Evolutionary conservation across 2,329 filamentous ascomycete genomes (phyloP).

Genomic region (Xylariaceae sp.): DNA sequence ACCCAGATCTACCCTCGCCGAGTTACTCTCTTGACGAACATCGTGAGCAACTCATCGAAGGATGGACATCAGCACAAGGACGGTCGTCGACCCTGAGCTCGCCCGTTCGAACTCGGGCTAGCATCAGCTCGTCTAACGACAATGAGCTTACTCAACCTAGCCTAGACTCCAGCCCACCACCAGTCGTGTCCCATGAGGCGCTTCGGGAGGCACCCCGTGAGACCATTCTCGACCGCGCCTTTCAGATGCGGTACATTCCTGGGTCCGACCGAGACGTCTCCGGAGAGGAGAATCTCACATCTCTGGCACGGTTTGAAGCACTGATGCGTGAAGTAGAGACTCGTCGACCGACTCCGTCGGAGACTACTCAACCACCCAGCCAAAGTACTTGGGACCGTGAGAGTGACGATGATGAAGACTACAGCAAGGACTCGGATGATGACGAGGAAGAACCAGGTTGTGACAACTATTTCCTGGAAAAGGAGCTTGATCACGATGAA

Average conservation of each 20-base stretch:
- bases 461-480: conserved; percentile 36
- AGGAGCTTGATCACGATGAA: conserved; percentile 27
- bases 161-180: conserved; percentile 46
- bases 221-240: conserved; percentile 62
- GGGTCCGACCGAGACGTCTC: conserved; percentile 50
- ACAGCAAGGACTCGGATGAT: conserved; percentile 36
- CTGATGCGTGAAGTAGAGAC: conserved; percentile 58
- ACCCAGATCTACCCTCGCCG: conserved; percentile 53
- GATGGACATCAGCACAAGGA: conserved; percentile 56
- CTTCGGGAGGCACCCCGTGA: conserved; percentile 51
- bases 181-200: conserved; percentile 33
- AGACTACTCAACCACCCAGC: conserved; percentile 36
- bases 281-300: conserved; percentile 59
- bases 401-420: conserved; percentile 39
- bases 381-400: conserved; percentile 50
- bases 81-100: conserved; percentile 55
- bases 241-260: conserved; percentile 58
- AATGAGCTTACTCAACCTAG: conserved; percentile 36
- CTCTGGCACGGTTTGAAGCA: conserved; percentile 60
- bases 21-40: conserved; percentile 49
- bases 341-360: conserved; percentile 37
- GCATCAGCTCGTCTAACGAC: conserved; percentile 46
- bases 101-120: conserved; percentile 49
- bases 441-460: conserved; percentile 39
- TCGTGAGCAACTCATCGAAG: conserved; percentile 53